Conservation (phyloP, 345 rosid genomes). For the Geranium rotundifolium region DNA sequence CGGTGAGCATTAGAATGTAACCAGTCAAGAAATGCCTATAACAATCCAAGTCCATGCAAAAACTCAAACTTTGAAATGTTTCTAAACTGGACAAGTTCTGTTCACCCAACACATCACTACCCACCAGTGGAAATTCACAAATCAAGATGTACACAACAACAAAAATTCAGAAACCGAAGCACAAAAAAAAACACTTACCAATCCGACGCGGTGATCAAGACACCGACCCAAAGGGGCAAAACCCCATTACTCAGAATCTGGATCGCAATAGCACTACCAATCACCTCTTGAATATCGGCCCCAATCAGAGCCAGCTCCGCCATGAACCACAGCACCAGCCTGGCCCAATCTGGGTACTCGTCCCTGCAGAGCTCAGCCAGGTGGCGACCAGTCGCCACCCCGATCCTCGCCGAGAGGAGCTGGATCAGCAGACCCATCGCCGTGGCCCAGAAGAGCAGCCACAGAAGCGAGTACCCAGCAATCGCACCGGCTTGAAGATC, state of each 20-base stretch:
- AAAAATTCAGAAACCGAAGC: not conserved
- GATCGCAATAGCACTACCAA: slow-evolving; percentile 35
- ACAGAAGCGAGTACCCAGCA: slow-evolving; percentile 39
- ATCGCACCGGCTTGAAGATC: slow-evolving; percentile 45
- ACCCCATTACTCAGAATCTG: slow-evolving; percentile 15
- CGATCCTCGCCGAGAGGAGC: slow-evolving; percentile 36
- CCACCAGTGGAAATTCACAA: too few relatives aligned
- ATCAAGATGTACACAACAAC: too few relatives aligned
- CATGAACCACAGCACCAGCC: slow-evolving; percentile 34
- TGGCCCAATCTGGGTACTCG: slow-evolving; percentile 37
- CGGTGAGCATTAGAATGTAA: too few relatives aligned
- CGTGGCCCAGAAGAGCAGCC: slow-evolving; percentile 41
- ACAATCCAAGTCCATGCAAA: too few relatives aligned
- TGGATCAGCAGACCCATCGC: slow-evolving; percentile 39
- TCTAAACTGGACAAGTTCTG: too few relatives aligned
- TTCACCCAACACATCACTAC: too few relatives aligned
- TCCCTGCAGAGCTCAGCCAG: slow-evolving; percentile 37
- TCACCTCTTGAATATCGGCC: slow-evolving; percentile 40
- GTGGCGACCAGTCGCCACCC: slow-evolving; percentile 38
- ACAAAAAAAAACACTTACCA: slow-evolving; percentile 11
- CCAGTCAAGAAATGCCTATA: too few relatives aligned
- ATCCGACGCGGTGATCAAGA: slow-evolving; percentile 16
- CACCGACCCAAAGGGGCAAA: slow-evolving; percentile 22
- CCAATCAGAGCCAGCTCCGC: slow-evolving; percentile 38
- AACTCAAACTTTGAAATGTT: too few relatives aligned